Conservation (phyloP, 306 rosid genomes). For the Casuarina cunninghamiana region DNA sequence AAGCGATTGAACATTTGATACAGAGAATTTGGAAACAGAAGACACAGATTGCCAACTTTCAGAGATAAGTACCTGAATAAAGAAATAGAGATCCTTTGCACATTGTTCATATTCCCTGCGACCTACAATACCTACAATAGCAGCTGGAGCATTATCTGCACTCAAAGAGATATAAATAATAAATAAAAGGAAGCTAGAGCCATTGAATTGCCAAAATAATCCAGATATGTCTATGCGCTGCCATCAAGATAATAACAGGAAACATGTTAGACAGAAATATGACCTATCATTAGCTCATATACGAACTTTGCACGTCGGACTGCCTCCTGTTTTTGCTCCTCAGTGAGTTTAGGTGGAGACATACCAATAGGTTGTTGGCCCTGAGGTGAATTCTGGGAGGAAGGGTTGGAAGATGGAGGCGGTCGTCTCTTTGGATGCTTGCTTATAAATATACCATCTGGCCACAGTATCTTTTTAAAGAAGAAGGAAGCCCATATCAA, state of each 20-base stretch:
- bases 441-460: slow-evolving; percentile 91
- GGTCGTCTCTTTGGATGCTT: slow-evolving; percentile 85
- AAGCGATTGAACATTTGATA: too few species aligned
- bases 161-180: background rate
- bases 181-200: background rate
- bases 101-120: slow-evolving; percentile 90
- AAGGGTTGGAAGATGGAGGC: slow-evolving; percentile 40
- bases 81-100: slow-evolving; percentile 87
- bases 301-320: slow-evolving; percentile 85
- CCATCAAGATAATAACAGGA: slow-evolving; percentile 4
- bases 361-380: slow-evolving; percentile 39
- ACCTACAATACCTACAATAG: slow-evolving; percentile 93
- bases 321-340: slow-evolving; percentile 69
- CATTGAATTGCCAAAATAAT: background rate
- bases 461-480: slow-evolving; percentile 81
- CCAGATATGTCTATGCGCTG: background rate
- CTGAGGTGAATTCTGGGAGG: slow-evolving; percentile 48
- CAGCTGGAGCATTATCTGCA: slow-evolving; percentile 79
- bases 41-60: slow-evolving; percentile 5
- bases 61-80: slow-evolving; percentile 73
- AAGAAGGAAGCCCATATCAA: slow-evolving; percentile 36
- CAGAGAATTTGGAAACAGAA: background rate
- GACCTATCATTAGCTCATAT: slow-evolving; percentile 90
- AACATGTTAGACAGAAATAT: slow-evolving; percentile 17
- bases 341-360: slow-evolving; percentile 49